Percentiles rank a stretch among this genome's conserved stretches.
Conservation (phyloP, 2,329 filamentous ascomycete species). For the Microcyclosporella mali region DNA sequence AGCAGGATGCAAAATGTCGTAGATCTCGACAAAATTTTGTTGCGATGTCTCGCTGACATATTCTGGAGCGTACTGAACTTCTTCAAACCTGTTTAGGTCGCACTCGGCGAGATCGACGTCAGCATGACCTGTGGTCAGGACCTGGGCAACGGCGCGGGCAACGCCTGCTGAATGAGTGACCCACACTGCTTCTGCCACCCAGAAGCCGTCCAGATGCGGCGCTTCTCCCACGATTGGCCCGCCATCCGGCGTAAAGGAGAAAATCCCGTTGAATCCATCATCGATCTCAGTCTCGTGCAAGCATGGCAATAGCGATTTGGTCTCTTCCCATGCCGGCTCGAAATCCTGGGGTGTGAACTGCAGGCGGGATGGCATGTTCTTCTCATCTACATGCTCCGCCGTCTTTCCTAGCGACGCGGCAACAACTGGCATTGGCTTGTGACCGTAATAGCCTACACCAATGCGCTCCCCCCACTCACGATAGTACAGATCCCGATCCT, state of each 20-base stretch:
- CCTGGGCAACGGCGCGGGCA: slow-evolving; percentile 54
- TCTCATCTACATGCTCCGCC: slow-evolving; percentile 48
- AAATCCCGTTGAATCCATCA: slow-evolving; percentile 60
- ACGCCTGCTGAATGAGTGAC: slow-evolving; percentile 61
- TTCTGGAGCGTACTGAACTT: slow-evolving; percentile 50
- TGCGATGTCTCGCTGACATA: slow-evolving; percentile 56
- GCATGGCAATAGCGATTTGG: slow-evolving; percentile 49
- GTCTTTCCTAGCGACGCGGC: slow-evolving; percentile 51
- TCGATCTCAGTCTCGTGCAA: slow-evolving; percentile 48
- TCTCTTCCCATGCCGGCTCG: slow-evolving; percentile 53
- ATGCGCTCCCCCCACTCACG: slow-evolving; percentile 58
- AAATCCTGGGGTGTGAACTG: slow-evolving; percentile 57
- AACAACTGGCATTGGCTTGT: slow-evolving; percentile 55
- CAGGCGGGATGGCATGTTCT: slow-evolving; percentile 59
- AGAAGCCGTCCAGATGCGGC: slow-evolving; percentile 56
- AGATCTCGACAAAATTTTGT: slow-evolving; percentile 59
- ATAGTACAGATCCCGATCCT: slow-evolving; percentile 60
- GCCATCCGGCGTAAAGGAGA: slow-evolving; percentile 61
- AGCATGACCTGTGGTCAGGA: slow-evolving; percentile 52
- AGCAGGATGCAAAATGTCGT: slow-evolving; percentile 58
- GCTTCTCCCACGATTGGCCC: slow-evolving; percentile 54
- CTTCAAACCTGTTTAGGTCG: slow-evolving; percentile 56
- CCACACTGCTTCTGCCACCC: slow-evolving; percentile 60
- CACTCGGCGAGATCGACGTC: slow-evolving; percentile 54
- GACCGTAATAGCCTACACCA: slow-evolving; percentile 60